A percentile compares a stretch with the other conserved stretches of the same genome.
These are phyloP conservation scores for Penicillium sp. DNA, from an alignment of 2,329 filamentous ascomycete genomes.

Conservation along the genomic window DNA sequence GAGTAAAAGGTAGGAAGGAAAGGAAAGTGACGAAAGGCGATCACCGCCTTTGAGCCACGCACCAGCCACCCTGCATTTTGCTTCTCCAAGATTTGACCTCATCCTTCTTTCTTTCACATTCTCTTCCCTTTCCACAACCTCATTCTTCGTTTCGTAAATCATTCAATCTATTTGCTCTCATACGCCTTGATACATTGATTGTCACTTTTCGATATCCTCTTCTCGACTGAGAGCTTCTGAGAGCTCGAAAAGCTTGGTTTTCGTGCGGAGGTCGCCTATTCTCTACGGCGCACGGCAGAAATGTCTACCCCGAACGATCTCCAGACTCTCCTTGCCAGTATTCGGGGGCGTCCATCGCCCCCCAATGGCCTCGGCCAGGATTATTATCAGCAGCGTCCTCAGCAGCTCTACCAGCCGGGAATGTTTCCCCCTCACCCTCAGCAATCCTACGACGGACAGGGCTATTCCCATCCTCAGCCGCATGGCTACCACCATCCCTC, in stretches of 20 bases:
- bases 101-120: constrained; percentile 22
- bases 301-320: constrained; percentile 47
- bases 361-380: constrained; percentile 31
- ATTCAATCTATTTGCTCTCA: constrained; percentile 15
- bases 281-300: constrained; percentile 37
- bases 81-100: constrained; percentile 18
- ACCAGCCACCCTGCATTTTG: constrained; percentile 11
- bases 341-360: constrained; percentile 40
- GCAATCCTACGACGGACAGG: constrained; percentile 31
- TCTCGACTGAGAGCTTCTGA: constrained; percentile 35
- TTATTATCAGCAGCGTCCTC: constrained; percentile 23
- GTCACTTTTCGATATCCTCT: constrained; percentile 10
- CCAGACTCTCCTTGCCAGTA: constrained; percentile 46
- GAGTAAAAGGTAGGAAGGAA: not conserved
- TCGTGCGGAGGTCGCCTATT: constrained; percentile 29
- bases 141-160: not conserved
- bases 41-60: not conserved
- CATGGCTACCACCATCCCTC: constrained; percentile 52
- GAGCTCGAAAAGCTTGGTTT: constrained; percentile 26
- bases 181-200: constrained; percentile 12
- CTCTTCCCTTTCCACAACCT: not conserved
- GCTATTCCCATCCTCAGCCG: constrained; percentile 30
- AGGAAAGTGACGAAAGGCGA: not conserved
- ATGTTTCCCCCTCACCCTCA: constrained; percentile 30
- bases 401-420: constrained; percentile 28